Evolutionary conservation across 768 basidiomycete species (phyloP).

Genomic region (Cyathus striatus): DNA sequence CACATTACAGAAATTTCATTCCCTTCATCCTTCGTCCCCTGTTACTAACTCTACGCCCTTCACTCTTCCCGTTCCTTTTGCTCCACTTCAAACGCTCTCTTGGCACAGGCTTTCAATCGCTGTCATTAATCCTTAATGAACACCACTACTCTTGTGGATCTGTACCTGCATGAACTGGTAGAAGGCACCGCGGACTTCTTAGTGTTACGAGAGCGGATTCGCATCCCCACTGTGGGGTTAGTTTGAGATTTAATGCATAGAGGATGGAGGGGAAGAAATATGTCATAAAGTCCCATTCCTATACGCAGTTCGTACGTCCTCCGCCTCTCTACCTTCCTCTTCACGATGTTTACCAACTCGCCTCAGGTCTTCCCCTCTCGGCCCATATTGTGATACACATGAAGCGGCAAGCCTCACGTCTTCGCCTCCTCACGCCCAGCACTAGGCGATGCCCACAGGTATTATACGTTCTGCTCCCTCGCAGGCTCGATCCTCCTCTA

Average conservation of each 20-base stretch:
- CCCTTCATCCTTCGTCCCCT: slow-evolving; percentile 85
- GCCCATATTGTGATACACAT: no score
- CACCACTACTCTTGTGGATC: slow-evolving; percentile 74
- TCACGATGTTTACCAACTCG: no score
- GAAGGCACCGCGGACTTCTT: slow-evolving; percentile 74
- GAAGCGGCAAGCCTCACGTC: no score
- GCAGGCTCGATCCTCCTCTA: slow-evolving; percentile 81
- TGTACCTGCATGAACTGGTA: slow-evolving; percentile 86
- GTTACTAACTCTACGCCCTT: slow-evolving; percentile 84
- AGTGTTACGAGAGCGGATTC: slow-evolving; percentile 94
- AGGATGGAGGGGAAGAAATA: no score
- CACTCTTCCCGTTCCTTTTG: neutral
- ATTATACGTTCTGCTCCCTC: slow-evolving; percentile 92
- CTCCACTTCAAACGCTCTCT: no score
- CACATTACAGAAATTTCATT: slow-evolving; percentile 51
- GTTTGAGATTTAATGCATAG: no score
- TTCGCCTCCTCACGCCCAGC: slow-evolving; percentile 55
- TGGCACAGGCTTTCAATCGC: slow-evolving; percentile 29
- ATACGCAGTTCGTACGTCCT: no score
- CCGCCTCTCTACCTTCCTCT: no score
- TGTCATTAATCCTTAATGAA: slow-evolving; percentile 91
- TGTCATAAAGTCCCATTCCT: no score
- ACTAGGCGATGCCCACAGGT: slow-evolving; percentile 95
- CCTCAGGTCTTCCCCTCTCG: no score
- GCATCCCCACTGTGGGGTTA: slow-evolving; percentile 54